Conservation (phyloP, 1,284 basidiomycete species). For the Coniferiporia sulphurascens region DNA sequence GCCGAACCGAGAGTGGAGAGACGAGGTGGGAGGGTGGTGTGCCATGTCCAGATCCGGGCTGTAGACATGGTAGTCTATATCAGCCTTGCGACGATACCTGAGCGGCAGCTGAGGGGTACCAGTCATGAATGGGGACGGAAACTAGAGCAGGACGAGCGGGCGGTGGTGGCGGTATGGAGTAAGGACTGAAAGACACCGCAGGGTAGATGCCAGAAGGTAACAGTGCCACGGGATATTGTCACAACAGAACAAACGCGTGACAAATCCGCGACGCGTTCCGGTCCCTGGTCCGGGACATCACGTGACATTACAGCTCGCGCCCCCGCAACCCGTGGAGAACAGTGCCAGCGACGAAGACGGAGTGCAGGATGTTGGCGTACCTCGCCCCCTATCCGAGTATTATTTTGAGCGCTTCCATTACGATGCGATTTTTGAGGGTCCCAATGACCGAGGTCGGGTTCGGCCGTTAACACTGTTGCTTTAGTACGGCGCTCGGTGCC, state of each 20-base stretch:
- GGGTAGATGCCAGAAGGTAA: not conserved
- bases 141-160: not conserved
- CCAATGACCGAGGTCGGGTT: too few species aligned
- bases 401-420: too few species aligned
- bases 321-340: too few species aligned
- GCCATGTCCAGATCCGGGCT: conserved; percentile 10
- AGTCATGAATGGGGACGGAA: conserved; percentile 1
- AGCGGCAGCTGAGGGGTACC: conserved; percentile 14
- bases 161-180: conserved; percentile 9
- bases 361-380: too few species aligned
- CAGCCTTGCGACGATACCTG: conserved; percentile 14
- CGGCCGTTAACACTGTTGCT: too few species aligned
- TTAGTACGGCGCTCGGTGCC: too few species aligned
- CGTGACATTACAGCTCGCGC: too few species aligned
- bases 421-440: too few species aligned
- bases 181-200: conserved; percentile 7
- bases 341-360: too few species aligned
- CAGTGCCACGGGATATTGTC: not conserved
- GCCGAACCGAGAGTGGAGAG: not conserved
- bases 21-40: conserved; percentile 1
- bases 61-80: conserved; percentile 1
- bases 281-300: too few species aligned
- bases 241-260: conserved; percentile 7
- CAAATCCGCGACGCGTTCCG: not conserved
- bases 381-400: too few species aligned